Conservation (phyloP, 352 stramenopile species). For the Phytophthora pini region DNA sequence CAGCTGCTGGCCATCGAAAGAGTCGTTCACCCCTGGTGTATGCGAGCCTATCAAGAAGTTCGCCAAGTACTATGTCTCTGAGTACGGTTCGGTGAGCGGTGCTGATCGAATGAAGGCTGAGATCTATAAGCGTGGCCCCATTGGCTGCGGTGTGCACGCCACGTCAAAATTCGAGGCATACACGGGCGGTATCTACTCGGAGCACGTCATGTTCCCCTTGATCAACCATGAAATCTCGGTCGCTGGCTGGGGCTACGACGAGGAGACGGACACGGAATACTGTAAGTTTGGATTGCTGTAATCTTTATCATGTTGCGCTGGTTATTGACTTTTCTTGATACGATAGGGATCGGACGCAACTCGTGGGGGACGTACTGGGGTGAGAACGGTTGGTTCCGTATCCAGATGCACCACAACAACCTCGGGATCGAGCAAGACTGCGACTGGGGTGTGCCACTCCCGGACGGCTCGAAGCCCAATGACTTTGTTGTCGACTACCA, state of each 20-base stretch:
- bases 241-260: conserved; percentile 87
- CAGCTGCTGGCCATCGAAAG: conserved; percentile 87
- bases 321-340: conserved; percentile 8
- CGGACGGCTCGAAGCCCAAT: conserved; percentile 74
- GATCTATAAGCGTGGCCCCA: conserved; percentile 91
- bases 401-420: conserved; percentile 92
- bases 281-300: conserved; percentile 49
- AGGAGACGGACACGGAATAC: conserved; percentile 89
- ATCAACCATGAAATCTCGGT: conserved; percentile 93
- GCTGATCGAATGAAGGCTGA: conserved; percentile 92
- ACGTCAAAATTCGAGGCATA: conserved; percentile 88
- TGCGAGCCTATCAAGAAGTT: conserved; percentile 90
- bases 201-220: conserved; percentile 80
- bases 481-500: conserved; percentile 48
- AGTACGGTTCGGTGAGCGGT: conserved; percentile 90
- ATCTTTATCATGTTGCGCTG: background rate
- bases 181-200: conserved; percentile 82
- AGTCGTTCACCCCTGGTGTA: conserved; percentile 83
- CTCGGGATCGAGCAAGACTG: conserved; percentile 89
- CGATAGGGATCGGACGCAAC: conserved; percentile 88
- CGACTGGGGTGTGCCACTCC: conserved; percentile 89
- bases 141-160: conserved; percentile 89
- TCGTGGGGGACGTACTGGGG: conserved; percentile 94
- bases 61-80: conserved; percentile 89
- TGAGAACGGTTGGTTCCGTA: conserved; percentile 93